phyloP scores from a whole-genome alignment of 495 filamentous ascomycete genomes.

The Penicillium lagena region DNA sequence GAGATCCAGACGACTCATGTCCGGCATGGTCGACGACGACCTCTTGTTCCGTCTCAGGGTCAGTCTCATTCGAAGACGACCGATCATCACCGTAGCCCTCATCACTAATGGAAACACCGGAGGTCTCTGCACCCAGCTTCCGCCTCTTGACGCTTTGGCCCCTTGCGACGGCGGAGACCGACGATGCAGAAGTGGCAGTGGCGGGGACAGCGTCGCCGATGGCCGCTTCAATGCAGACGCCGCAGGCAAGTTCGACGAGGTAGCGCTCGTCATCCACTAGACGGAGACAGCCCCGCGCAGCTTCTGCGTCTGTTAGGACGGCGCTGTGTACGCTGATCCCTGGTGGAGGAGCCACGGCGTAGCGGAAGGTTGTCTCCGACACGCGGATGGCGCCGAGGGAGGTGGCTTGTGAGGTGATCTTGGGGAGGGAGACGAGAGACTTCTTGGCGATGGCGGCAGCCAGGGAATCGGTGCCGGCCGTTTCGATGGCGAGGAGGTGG shows the following conservation, averaged over 20 bases:
- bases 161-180: constrained; percentile 2
- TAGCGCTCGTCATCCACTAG: constrained; percentile 79
- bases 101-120: constrained; percentile 15
- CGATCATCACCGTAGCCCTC: constrained; percentile 39
- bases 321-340: constrained; percentile 51
- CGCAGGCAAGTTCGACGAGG: constrained; percentile 78
- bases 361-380: constrained; percentile 63
- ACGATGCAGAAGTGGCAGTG: constrained; percentile 8
- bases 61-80: constrained; percentile 23
- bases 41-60: constrained; percentile 16
- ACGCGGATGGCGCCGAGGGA: constrained; percentile 73
- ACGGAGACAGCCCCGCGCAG: constrained; percentile 65
- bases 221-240: constrained; percentile 64
- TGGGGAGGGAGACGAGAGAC: constrained; percentile 57
- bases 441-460: constrained; percentile 52
- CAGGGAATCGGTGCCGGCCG: constrained; percentile 70
- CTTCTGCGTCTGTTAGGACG: constrained; percentile 74
- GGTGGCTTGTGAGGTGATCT: constrained; percentile 76
- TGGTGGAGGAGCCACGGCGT: constrained; percentile 37
- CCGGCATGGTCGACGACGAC: neutral
- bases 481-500: constrained; percentile 74
- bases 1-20: constrained; percentile 2
- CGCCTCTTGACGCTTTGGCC: constrained; percentile 26
- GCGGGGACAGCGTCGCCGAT: constrained; percentile 24
- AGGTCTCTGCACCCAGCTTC: constrained; percentile 18